phyloP scores from a whole-genome alignment of 257 asterid genomes.

The Fraxinus pennsylvanica region DNA sequence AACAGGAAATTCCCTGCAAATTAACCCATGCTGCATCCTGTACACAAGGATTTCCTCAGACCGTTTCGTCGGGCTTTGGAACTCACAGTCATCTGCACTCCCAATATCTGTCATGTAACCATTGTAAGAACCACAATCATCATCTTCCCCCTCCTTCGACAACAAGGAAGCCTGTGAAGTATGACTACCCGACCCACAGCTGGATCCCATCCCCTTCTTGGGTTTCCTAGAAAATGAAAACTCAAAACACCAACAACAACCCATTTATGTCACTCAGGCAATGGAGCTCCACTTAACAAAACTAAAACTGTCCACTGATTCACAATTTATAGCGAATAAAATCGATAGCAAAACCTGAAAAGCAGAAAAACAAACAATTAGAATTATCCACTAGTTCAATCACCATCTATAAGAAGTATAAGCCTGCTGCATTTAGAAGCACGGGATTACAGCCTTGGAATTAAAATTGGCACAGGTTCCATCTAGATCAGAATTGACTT shows the following conservation, averaged over 20 bases:
- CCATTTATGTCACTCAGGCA: conserved; percentile 60
- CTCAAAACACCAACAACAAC: conserved; percentile 94
- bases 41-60: conserved; percentile 78
- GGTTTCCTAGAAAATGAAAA: conserved; percentile 55
- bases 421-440: conserved; percentile 9
- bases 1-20: conserved; percentile 92
- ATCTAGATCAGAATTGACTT: conserved; percentile 7
- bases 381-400: conserved; percentile 9
- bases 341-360: conserved; percentile 61
- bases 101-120: conserved; percentile 67
- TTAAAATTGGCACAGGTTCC: conserved; percentile 4
- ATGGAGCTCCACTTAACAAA: conserved; percentile 42
- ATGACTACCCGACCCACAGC: conserved; percentile 34
- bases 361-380: conserved; percentile 8
- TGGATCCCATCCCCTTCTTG: conserved; percentile 45
- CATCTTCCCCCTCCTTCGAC: conserved; percentile 67
- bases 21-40: conserved; percentile 62
- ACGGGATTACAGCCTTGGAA: conserved; percentile 6
- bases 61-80: conserved; percentile 65
- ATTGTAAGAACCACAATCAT: conserved; percentile 50
- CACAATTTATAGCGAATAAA: conserved; percentile 32
- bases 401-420: conserved; percentile 7
- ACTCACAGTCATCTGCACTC: conserved; percentile 64
- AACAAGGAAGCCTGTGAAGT: conserved; percentile 62
- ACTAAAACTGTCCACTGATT: conserved; percentile 11